Percentiles rank a stretch among this genome's conserved stretches.
Evolutionary conservation across 2,329 filamentous ascomycete species (phyloP).

Genomic region (Curvularia verruculosa): DNA sequence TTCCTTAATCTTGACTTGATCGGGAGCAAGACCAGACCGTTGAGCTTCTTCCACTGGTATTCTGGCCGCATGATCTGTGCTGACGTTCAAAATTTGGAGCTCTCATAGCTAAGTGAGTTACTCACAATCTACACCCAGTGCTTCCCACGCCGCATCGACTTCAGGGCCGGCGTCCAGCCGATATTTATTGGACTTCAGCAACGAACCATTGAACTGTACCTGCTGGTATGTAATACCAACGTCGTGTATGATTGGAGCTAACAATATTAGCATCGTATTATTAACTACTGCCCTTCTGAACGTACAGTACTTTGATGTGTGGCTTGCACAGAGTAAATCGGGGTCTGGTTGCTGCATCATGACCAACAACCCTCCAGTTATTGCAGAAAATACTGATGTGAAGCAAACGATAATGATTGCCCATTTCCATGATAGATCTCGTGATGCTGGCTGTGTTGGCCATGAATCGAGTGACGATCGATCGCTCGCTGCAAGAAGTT

Average conservation of each 20-base stretch:
- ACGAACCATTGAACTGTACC: conserved; percentile 62
- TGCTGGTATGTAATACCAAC: conserved; percentile 50
- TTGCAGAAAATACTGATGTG: conserved; percentile 28
- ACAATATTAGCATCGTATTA: background rate
- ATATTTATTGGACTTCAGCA: conserved; percentile 61
- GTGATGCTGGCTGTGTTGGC: background rate
- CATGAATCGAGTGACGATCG: background rate
- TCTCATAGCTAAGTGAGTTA: background rate
- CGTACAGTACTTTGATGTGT: conserved; percentile 45
- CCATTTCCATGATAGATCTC: background rate
- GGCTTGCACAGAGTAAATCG: conserved; percentile 36
- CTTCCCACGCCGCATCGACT: conserved; percentile 65
- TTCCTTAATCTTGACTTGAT: conserved; percentile 63
- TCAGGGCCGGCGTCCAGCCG: conserved; percentile 58
- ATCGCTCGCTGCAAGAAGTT: background rate
- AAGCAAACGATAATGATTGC: conserved; percentile 2
- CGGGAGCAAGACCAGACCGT: conserved; percentile 56
- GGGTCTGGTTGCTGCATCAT: conserved; percentile 22
- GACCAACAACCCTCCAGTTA: conserved; percentile 30
- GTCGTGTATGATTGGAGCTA: conserved; percentile 48
- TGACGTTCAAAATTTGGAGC: background rate
- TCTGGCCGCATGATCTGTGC: conserved; percentile 48
- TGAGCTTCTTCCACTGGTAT: conserved; percentile 58
- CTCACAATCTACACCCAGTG: conserved; percentile 59
- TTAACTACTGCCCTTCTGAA: background rate